A percentile compares a stretch with the other conserved stretches of the same genome.
phyloP scores from a whole-genome alignment of 228 moss, liverwort and hornwort species.

The Sphagnum fallax region DNA sequence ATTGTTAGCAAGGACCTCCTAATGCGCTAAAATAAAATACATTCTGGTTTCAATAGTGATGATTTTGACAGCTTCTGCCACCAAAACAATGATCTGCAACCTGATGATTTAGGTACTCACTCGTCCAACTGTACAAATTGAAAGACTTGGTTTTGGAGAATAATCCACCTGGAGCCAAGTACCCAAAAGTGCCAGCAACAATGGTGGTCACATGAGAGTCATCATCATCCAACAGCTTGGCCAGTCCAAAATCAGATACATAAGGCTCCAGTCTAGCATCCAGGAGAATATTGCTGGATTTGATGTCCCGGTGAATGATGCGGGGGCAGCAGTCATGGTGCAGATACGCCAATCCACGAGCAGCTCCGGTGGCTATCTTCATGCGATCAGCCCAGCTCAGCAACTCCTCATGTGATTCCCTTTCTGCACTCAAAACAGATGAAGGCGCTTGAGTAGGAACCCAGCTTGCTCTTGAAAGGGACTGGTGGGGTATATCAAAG shows the following conservation, averaged over 20 bases:
- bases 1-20: no score
- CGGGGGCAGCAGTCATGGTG: slow-evolving; percentile 72
- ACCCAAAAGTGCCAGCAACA: slow-evolving; percentile 79
- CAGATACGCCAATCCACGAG: slow-evolving; percentile 59
- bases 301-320: slow-evolving; percentile 69
- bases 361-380: slow-evolving; percentile 66
- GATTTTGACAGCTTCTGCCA: no score
- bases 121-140: no score
- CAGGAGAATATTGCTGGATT: slow-evolving; percentile 60
- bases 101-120: no score
- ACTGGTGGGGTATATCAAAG: no score
- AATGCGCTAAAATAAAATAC: no score
- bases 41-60: no score
- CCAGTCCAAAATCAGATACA: slow-evolving; percentile 69
- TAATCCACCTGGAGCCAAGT: neutral
- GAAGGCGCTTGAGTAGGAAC: neutral
- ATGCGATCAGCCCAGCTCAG: slow-evolving; percentile 40
- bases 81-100: no score
- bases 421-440: slow-evolving; percentile 23
- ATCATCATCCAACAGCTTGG: slow-evolving; percentile 57
- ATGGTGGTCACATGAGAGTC: slow-evolving; percentile 60
- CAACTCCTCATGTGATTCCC: slow-evolving; percentile 16
- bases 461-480: no score
- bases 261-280: slow-evolving; percentile 62
- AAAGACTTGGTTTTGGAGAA: no score